A percentile compares a stretch with the other conserved stretches of the same genome.
Conservation (phyloP, 2,329 filamentous ascomycete species). For the Albifimbria verrucaria region DNA sequence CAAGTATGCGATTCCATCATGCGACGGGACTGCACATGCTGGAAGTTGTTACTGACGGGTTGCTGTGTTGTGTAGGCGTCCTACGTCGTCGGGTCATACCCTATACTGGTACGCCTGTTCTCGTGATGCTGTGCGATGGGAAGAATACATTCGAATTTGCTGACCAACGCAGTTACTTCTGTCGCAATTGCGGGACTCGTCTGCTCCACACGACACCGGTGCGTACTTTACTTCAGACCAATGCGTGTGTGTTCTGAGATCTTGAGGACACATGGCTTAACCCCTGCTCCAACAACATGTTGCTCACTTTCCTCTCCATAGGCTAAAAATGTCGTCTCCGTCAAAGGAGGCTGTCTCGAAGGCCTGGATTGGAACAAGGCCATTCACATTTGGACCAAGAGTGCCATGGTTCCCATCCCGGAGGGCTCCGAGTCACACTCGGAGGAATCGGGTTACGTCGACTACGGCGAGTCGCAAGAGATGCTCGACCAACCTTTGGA, state of each 20-base stretch:
- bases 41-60: neutral
- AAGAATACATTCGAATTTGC: neutral
- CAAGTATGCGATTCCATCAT: constrained; percentile 26
- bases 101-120: constrained; percentile 50
- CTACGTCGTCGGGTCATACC: constrained; percentile 52
- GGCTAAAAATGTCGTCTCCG: constrained; percentile 58
- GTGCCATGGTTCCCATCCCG: constrained; percentile 66
- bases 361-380: constrained; percentile 58
- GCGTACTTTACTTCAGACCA: neutral
- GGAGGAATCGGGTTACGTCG: constrained; percentile 45
- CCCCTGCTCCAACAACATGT: no score
- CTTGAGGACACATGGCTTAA: no score
- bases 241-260: no score
- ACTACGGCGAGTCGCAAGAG: constrained; percentile 42
- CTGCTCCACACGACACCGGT: constrained; percentile 60
- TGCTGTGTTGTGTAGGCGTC: constrained; percentile 42
- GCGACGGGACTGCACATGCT: neutral
- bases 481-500: constrained; percentile 43
- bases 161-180: constrained; percentile 53
- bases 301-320: constrained; percentile 20
- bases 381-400: constrained; percentile 66
- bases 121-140: neutral
- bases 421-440: constrained; percentile 57
- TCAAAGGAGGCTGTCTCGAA: constrained; percentile 66
- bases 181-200: constrained; percentile 62